Evolutionary conservation across 306 rosid genomes (phyloP).

Genomic region (Parietaria judaica): DNA sequence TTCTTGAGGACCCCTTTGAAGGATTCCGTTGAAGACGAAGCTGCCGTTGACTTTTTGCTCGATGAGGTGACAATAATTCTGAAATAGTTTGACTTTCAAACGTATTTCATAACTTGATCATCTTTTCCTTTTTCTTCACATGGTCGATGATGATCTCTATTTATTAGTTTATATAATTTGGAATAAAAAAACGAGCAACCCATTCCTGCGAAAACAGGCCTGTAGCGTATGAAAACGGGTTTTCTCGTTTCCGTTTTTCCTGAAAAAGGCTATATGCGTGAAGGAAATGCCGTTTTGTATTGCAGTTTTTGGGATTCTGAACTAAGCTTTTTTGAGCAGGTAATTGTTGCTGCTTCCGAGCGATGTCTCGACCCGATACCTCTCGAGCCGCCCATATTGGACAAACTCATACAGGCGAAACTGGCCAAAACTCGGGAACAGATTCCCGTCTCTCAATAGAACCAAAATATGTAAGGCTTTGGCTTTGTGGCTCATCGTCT

Average conservation of each 20-base stretch:
- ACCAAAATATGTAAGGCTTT: conserved; percentile 9
- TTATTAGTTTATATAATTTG: no score
- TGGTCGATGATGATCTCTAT: no score
- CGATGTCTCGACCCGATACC: conserved; percentile 89
- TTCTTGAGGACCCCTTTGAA: conserved; percentile 65
- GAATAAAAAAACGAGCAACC: no score
- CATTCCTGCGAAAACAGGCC: no score
- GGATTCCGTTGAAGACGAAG: conserved; percentile 86
- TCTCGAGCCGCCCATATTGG: conserved; percentile 78
- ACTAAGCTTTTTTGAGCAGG: conserved; percentile 39
- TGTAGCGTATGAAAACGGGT: no score
- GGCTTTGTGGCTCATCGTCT: background rate
- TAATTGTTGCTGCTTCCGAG: conserved; percentile 79
- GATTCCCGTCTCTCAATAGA: conserved; percentile 31
- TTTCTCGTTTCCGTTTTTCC: no score
- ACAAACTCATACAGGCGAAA: conserved; percentile 76
- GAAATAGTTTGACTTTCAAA: background rate
- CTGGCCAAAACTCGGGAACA: conserved; percentile 53
- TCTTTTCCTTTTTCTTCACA: background rate
- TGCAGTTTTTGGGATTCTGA: no score
- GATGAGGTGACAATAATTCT: conserved; percentile 57
- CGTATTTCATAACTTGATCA: background rate
- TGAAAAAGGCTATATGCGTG: no score
- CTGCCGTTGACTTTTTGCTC: conserved; percentile 75
- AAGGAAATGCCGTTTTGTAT: no score